Evolutionary conservation across 129 eudicot genomes (phyloP).

Genomic region (Helianthus annuus): HanXRQr2.0-SUNRISE NC_035434.2:126000417-126000916

Average conservation of each 20-base stretch:
- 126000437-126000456: too few relatives aligned
- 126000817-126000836: too few relatives aligned
- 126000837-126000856: too few relatives aligned
- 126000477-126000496: constrained; percentile 26
- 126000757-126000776: too few relatives aligned
- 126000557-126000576: constrained; percentile 27
- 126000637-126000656: neutral
- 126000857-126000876: too few relatives aligned
- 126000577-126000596: constrained; percentile 44
- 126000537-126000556: constrained; percentile 15
- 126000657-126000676: neutral
- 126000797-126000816: too few relatives aligned
- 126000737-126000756: too few relatives aligned
- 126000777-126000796: too few relatives aligned
- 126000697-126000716: too few relatives aligned
- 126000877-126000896: too few relatives aligned
- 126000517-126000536: constrained; percentile 25
- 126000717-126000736: neutral
- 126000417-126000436: too few relatives aligned
- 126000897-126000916: too few relatives aligned
- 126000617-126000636: constrained; percentile 19
- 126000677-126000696: neutral
- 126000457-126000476: neutral
- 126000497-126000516: constrained; percentile 15
- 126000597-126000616: constrained; percentile 33